Evolutionary conservation across 331 rosid species (phyloP).

Genomic region (Malus hybrid): DNA sequence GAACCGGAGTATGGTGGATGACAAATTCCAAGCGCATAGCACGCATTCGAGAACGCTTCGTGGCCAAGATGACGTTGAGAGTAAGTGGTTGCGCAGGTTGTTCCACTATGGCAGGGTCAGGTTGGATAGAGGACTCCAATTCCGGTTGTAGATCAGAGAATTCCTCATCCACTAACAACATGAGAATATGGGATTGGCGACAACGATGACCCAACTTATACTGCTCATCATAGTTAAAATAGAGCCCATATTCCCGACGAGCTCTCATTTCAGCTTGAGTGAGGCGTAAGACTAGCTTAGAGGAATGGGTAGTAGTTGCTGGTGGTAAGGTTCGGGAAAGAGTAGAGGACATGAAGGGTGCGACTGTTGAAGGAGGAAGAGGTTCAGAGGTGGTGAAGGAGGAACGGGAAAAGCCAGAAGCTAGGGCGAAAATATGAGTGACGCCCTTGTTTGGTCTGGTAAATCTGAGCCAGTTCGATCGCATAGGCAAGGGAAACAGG

Average conservation of each 20-base stretch:
- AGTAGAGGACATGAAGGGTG: no score
- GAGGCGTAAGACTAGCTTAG: no score
- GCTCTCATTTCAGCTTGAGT: no score
- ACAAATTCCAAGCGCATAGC: no score
- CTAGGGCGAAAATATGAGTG: fast-evolving
- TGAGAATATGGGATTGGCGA: neutral
- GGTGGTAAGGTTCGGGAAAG: fast-evolving
- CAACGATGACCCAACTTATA: neutral
- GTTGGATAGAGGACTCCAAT: fast-evolving
- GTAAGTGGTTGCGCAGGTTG: no score
- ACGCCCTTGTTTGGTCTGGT: no score
- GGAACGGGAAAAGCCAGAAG: fast-evolving
- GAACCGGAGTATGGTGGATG: no score
- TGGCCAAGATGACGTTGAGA: no score
- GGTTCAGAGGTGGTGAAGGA: no score
- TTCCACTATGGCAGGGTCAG: fast-evolving
- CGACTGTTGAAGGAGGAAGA: no score
- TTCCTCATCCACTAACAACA: neutral
- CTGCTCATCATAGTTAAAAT: neutral
- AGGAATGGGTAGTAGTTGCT: neutral
- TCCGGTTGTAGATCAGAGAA: fast-evolving
- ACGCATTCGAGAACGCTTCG: no score
- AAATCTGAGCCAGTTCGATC: fast-evolving
- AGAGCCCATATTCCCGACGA: fast-evolving
- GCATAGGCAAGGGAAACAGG: fast-evolving